phyloP scores from a whole-genome alignment of 768 basidiomycete genomes.

The Boletus bicolor region DNA sequence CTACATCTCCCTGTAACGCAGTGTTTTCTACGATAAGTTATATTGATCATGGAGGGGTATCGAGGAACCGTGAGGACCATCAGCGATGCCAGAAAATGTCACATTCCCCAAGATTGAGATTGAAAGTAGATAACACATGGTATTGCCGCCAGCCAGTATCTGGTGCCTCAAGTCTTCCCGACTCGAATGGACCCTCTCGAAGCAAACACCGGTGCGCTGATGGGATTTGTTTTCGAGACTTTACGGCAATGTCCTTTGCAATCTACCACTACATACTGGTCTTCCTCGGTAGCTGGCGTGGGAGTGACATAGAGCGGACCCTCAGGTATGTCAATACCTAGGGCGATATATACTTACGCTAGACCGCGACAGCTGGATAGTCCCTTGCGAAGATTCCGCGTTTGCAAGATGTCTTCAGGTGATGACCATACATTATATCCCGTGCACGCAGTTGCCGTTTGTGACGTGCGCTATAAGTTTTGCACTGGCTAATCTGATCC shows the following conservation, averaged over 20 bases:
- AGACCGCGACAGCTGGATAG: not conserved
- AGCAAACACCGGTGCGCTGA: too few species aligned
- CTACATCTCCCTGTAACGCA: constrained; percentile 1
- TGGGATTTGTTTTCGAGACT: not conserved
- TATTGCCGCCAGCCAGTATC: too few species aligned
- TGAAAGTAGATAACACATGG: too few species aligned
- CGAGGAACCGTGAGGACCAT: not conserved
- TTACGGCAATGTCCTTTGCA: not conserved
- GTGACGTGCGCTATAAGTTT: constrained; percentile 4
- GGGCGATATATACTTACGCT: not conserved
- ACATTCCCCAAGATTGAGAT: not conserved
- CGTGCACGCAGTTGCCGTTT: not conserved
- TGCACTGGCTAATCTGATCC: too few species aligned
- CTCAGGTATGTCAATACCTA: not conserved
- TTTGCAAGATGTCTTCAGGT: not conserved
- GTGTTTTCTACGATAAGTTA: not conserved
- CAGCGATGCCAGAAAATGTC: too few species aligned
- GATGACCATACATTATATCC: not conserved
- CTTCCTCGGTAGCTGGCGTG: not conserved
- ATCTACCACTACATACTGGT: not conserved
- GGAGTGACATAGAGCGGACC: constrained; percentile 1
- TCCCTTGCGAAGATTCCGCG: not conserved
- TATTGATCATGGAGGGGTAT: not conserved
- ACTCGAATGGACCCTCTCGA: too few species aligned
- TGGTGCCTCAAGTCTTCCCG: too few species aligned